These are phyloP conservation scores for Periconia sp. DNA, from an alignment of 2,329 filamentous ascomycete species.

Conservation along the genomic window DNA sequence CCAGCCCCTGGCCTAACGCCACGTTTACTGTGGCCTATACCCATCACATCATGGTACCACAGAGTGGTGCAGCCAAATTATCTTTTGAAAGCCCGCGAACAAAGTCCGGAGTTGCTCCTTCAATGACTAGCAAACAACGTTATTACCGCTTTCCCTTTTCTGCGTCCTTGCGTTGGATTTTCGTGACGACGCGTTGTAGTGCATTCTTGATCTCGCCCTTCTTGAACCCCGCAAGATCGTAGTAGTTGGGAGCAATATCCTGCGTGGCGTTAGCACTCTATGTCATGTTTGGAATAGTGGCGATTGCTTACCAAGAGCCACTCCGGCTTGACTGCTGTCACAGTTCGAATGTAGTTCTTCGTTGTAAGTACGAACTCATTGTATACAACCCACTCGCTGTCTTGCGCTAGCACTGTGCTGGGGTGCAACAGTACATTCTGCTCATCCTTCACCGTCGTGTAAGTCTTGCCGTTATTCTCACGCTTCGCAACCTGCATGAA, in stretches of 20 bases:
- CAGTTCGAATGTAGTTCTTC: conserved; percentile 96
- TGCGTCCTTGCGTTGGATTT: conserved; percentile 59
- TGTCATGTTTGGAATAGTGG: not conserved
- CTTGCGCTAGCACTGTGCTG: conserved; percentile 84
- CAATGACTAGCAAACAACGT: not conserved
- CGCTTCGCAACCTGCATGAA: conserved; percentile 99
- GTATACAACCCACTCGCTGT: conserved; percentile 96
- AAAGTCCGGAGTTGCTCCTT: no score
- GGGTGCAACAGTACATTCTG: conserved; percentile 93
- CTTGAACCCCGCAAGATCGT: conserved; percentile 79
- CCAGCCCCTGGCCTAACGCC: no score
- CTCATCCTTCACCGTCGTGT: conserved; percentile 95
- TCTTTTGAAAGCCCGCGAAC: no score
- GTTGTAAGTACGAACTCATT: conserved; percentile 98
- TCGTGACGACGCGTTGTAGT: conserved; percentile 60
- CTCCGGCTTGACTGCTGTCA: conserved; percentile 89
- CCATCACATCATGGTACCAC: no score
- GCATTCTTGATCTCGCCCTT: conserved; percentile 84
- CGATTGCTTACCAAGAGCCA: conserved; percentile 79
- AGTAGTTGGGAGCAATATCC: conserved; percentile 95
- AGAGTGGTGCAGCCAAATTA: no score
- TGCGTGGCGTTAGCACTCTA: conserved; percentile 44
- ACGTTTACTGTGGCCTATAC: no score
- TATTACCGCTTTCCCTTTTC: conserved; percentile 26
- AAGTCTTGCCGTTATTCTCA: conserved; percentile 85